Conservation (phyloP, 257 asterid species). For the Nicotiana otophora region DNA sequence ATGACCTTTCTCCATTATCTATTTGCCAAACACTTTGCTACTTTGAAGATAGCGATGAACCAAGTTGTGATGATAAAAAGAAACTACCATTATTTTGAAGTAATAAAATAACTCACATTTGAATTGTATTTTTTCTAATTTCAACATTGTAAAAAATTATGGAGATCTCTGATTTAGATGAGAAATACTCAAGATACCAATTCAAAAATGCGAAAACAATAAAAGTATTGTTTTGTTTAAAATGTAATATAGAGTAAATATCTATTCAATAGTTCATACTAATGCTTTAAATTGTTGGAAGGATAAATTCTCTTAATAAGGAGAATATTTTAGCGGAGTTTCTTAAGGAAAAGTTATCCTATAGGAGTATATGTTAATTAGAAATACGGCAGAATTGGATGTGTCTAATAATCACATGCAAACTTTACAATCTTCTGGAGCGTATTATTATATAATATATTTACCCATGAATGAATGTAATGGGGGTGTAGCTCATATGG, state of each 20-base stretch:
- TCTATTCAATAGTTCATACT: not conserved
- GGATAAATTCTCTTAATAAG: not conserved
- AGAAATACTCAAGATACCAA: not conserved
- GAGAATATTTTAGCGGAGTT: no score
- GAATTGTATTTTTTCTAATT: not conserved
- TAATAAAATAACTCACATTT: not conserved
- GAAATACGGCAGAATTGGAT: no score
- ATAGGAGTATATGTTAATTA: no score
- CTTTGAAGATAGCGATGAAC: not conserved
- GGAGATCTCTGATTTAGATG: not conserved
- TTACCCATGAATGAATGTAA: no score
- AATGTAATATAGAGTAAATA: not conserved
- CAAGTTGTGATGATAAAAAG: not conserved
- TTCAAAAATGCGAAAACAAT: not conserved
- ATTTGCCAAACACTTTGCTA: not conserved
- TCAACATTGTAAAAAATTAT: no score
- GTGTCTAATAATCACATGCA: no score
- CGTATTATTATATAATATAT: no score
- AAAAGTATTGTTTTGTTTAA: not conserved
- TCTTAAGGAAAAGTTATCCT: not conserved
- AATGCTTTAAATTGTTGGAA: not conserved
- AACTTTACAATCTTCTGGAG: no score
- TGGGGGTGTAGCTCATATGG: slow-evolving; percentile 99
- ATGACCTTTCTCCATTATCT: not conserved
- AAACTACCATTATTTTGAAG: not conserved